A percentile compares a stretch with the other conserved stretches of the same genome.
These are phyloP conservation scores for Juglanconis oblonga DNA, from an alignment of 2,329 filamentous ascomycete genomes.

Conservation along the genomic window DNA sequence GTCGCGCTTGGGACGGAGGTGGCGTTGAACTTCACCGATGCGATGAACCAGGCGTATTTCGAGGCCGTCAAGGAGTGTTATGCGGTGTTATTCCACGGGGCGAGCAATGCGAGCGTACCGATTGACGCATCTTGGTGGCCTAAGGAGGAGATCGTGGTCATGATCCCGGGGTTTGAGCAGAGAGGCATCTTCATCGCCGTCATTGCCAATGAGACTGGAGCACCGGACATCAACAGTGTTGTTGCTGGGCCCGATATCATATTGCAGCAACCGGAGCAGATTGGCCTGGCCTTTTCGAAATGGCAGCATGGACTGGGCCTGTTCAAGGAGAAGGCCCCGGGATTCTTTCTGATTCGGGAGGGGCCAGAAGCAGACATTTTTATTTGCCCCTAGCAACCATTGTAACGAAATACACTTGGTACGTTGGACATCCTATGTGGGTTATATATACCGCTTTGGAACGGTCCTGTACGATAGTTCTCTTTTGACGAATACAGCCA, in stretches of 20 bases:
- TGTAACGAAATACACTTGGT: too few species aligned
- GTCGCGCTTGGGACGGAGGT: constrained; percentile 30
- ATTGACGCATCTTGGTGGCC: constrained; percentile 29
- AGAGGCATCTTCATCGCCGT: constrained; percentile 35
- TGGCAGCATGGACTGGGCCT: too few species aligned
- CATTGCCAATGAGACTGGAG: constrained; percentile 33
- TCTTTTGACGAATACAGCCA: too few species aligned
- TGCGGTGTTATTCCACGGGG: constrained; percentile 39
- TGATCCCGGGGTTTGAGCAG: constrained; percentile 34
- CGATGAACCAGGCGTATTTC: constrained; percentile 26
- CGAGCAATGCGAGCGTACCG: constrained; percentile 33
- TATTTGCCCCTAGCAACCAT: too few species aligned
- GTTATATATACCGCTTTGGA: too few species aligned
- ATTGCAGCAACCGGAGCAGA: constrained; percentile 30
- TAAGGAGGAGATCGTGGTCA: constrained; percentile 27
- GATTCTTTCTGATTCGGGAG: too few species aligned
- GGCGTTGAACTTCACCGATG: constrained; percentile 29
- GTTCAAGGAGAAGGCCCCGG: too few species aligned
- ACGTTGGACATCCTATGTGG: too few species aligned
- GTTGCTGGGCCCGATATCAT: constrained; percentile 37
- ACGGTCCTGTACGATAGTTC: too few species aligned
- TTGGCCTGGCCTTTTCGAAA: not conserved
- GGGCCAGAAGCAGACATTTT: too few species aligned
- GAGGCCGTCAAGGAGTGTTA: constrained; percentile 30
- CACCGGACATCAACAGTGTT: constrained; percentile 34